phyloP scores from a whole-genome alignment of 2,329 filamentous ascomycete species.

The Sphaerostilbella broomeana region DNA sequence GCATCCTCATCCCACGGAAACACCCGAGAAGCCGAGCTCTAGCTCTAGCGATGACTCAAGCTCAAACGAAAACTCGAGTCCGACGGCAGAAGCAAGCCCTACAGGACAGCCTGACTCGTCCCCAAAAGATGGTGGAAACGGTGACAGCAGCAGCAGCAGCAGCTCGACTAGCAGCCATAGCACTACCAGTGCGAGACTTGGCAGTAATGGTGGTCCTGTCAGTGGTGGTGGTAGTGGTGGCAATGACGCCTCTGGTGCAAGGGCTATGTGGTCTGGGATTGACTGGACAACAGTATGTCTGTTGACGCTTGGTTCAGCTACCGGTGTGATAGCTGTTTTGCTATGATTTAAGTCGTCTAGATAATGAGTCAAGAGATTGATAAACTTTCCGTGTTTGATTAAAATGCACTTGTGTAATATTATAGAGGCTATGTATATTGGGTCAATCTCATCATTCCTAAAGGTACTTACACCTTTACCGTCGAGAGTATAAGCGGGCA shows the following conservation, averaged over 20 bases:
- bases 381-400: too few species aligned
- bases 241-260: slow-evolving; percentile 1
- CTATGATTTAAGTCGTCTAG: not conserved
- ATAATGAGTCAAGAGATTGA: too few species aligned
- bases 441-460: too few species aligned
- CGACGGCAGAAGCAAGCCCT: not conserved
- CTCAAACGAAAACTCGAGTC: not conserved
- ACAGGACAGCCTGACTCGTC: not conserved
- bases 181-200: not conserved
- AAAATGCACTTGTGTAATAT: too few species aligned
- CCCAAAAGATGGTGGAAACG: too few species aligned
- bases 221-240: not conserved
- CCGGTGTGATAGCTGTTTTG: slow-evolving; percentile 6
- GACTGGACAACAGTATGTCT: slow-evolving; percentile 4
- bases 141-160: not conserved
- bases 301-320: slow-evolving; percentile 3
- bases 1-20: not conserved
- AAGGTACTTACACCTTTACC: too few species aligned
- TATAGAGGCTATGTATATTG: too few species aligned
- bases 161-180: not conserved
- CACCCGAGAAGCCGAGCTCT: not conserved
- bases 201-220: not conserved
- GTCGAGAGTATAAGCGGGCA: too few species aligned
- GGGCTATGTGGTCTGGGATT: slow-evolving; percentile 3
- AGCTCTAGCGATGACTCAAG: not conserved